phyloP scores from a whole-genome alignment of 805 yeast species.

The Ogataea nonfermentans region DNA sequence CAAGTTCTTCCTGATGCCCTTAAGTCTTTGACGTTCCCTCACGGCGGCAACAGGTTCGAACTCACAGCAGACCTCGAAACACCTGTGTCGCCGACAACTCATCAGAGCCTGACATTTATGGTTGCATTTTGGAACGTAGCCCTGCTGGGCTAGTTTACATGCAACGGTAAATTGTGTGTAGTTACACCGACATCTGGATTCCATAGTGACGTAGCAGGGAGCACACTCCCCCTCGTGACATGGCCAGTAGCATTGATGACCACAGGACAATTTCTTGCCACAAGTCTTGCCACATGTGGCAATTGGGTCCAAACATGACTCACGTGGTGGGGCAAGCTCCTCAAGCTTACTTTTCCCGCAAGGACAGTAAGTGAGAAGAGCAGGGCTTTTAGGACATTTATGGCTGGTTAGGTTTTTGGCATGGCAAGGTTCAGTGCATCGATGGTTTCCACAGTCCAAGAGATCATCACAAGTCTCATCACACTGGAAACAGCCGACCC shows the following conservation, averaged over 20 bases:
- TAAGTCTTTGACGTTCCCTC: slow-evolving; percentile 51
- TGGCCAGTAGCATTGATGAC: slow-evolving; percentile 61
- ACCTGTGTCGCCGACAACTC: slow-evolving; percentile 80
- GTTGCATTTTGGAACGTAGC: slow-evolving; percentile 57
- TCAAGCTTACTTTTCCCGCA: slow-evolving; percentile 67
- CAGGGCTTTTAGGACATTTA: slow-evolving; percentile 65
- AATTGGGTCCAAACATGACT: slow-evolving; percentile 69
- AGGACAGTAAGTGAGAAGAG: slow-evolving; percentile 60
- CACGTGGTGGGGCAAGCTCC: slow-evolving; percentile 42
- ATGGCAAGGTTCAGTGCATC: slow-evolving; percentile 51
- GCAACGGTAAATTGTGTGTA: slow-evolving; percentile 57
- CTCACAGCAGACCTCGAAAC: slow-evolving; percentile 66
- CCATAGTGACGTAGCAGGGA: slow-evolving; percentile 56
- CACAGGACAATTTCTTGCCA: slow-evolving; percentile 64
- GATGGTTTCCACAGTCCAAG: slow-evolving; percentile 66
- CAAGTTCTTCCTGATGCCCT: slow-evolving; percentile 45
- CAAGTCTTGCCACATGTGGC: slow-evolving; percentile 73
- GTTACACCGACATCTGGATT: slow-evolving; percentile 62
- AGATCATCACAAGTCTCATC: slow-evolving; percentile 40
- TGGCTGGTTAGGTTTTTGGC: slow-evolving; percentile 36
- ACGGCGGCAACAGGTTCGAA: slow-evolving; percentile 59
- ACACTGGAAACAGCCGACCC: slow-evolving; percentile 56
- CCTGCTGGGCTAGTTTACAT: slow-evolving; percentile 54
- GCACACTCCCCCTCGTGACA: slow-evolving; percentile 80
- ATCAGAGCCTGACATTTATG: slow-evolving; percentile 71